phyloP scores from a whole-genome alignment of 148 eudicot species.

The Simmondsia chinensis region DNA sequence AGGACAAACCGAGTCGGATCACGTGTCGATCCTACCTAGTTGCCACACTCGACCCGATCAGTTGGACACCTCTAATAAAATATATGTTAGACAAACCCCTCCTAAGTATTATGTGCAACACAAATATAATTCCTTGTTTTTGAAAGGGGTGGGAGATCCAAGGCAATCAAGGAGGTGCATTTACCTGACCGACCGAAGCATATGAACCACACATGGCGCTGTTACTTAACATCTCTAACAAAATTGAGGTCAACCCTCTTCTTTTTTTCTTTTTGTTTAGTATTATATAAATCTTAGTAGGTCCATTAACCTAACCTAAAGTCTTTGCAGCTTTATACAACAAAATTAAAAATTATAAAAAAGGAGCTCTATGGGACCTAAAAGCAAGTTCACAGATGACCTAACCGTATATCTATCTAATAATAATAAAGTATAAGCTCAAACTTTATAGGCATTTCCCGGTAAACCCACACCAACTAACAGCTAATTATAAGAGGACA shows the following conservation, averaged over 20 bases:
- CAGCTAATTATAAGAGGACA: conserved; percentile 5
- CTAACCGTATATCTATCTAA: conserved; percentile 15
- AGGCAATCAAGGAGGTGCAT: not conserved
- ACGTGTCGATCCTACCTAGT: no score
- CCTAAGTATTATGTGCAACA: no score
- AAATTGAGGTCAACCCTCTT: conserved; percentile 8
- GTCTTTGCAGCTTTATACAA: no score
- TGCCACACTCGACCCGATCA: no score
- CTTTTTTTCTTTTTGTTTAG: not conserved
- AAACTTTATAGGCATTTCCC: conserved; percentile 9
- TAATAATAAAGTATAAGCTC: conserved; percentile 10
- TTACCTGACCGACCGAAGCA: conserved; percentile 2
- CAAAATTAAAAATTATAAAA: no score
- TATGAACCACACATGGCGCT: not conserved
- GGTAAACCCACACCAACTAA: conserved; percentile 12
- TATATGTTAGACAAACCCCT: no score
- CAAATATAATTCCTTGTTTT: no score
- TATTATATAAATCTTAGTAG: conserved; percentile 5
- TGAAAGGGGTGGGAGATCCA: conserved; percentile 2
- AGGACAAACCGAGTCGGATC: no score
- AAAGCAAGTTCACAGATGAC: conserved; percentile 24
- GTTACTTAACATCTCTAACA: not conserved
- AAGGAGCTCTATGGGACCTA: conserved; percentile 1
- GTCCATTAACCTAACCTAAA: conserved; percentile 5
- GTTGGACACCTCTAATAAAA: no score